Evolutionary conservation across 257 asterid species (phyloP), one percentile per base, ranked within the genome.

Genomic region (Euphrasia confusa): DNA sequence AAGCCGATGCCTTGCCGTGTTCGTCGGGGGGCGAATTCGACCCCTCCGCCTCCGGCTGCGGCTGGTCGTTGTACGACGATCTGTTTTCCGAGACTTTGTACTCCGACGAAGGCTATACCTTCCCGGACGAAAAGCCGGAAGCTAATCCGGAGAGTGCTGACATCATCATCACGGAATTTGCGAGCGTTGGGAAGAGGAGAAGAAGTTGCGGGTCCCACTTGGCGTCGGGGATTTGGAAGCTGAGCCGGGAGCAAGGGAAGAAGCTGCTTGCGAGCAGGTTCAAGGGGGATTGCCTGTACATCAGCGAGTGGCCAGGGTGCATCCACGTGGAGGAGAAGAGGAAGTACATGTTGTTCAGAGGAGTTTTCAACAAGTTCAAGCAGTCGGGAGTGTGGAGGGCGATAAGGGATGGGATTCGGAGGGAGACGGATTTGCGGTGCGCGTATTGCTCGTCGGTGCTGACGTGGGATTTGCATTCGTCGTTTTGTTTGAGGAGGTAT

Each of bases 371-470:
- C 82, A 81, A 90, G 63, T 90, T 90, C 84, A 88, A 84, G 80
- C 88, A 90, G 67, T 80, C 96, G 0, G 76, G 95, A 71, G 98
- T 88, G 15, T 90, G 96, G 95, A 88, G 98, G 79, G 87, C 98
- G 53, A 83, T 90, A 39, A 85, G 79, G 2, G 98, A 90, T 68
- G 95, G 96, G 49, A 80, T 72, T 0, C 72, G 84, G 84, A 79
- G 72, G 61, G 79, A 54, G 71, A 75, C 75, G n/a, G 87, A 79
- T 64, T 66, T 88, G 60, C 77, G 71, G 47, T 90, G 98, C 33
- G 95, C 91, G 0, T 88, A 75, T 61, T 90, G 98, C 72, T 45
- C 76, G 0, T 78, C 88, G 6, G 72, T 77, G 7, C 75, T 82
- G 77, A 88, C 86, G 0, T 90, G 96, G 95, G 98, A 90, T 72